Conservation (phyloP, 140 eudicot genomes). For the Flaveria floridana region DNA sequence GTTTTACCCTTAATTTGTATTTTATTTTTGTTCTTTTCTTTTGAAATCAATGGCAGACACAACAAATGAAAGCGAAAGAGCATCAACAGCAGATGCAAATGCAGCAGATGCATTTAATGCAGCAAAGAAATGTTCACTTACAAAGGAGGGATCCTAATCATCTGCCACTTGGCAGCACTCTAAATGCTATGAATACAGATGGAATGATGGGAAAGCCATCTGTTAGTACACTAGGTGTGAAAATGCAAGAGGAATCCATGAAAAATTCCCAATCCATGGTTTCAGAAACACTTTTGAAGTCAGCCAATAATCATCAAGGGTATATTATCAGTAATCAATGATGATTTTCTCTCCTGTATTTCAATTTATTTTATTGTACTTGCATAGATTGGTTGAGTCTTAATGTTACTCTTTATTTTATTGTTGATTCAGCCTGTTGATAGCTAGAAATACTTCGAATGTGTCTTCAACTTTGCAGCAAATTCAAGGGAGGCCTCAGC, state of each 20-base stretch:
- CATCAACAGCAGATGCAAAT: constrained; percentile 92
- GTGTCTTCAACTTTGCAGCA: constrained; percentile 82
- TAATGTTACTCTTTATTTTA: constrained; percentile 28
- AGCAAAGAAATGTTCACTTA: constrained; percentile 84
- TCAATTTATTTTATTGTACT: neutral
- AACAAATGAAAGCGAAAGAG: constrained; percentile 86
- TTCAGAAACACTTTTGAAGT: constrained; percentile 75
- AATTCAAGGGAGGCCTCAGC: constrained; percentile 78
- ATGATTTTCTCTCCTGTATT: neutral
- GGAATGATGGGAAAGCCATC: constrained; percentile 80
- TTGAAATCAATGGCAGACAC: constrained; percentile 50
- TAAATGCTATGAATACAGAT: constrained; percentile 61
- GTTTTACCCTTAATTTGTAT: neutral
- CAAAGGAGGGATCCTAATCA: constrained; percentile 90
- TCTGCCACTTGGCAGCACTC: constrained; percentile 68
- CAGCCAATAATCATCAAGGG: constrained; percentile 88
- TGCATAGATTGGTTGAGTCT: constrained; percentile 14
- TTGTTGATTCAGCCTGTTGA: constrained; percentile 71
- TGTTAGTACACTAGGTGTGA: constrained; percentile 69
- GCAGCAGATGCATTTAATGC: constrained; percentile 92
- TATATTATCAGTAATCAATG: constrained; percentile 28
- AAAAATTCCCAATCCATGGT: constrained; percentile 74
- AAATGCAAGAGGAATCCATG: constrained; percentile 75
- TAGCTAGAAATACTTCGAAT: constrained; percentile 71
- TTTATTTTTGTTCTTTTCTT: neutral